These are phyloP conservation scores for Vitis riparia DNA, from an alignment of 164 flowering plant genomes.

Conservation along the genomic window DNA sequence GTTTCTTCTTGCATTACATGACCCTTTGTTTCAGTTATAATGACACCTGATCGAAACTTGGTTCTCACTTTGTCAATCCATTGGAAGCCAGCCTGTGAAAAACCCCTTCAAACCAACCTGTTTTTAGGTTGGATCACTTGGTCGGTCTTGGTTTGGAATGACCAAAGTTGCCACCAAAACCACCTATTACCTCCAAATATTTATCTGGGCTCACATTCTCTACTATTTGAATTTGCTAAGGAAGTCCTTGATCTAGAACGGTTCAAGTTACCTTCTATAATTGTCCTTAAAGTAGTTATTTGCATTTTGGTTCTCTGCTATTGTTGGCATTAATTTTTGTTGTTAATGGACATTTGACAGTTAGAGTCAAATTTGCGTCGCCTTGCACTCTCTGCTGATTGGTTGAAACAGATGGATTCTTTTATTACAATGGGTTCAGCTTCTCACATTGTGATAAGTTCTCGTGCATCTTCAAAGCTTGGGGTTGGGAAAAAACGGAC, in stretches of 20 bases:
- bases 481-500: conserved; percentile 52
- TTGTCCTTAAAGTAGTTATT: background rate
- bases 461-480: conserved; percentile 50
- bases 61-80: too few relatives aligned
- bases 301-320: background rate
- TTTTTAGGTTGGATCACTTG: background rate
- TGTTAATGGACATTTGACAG: conserved; percentile 43
- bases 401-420: conserved; percentile 82
- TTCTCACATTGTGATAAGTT: conserved; percentile 49
- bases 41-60: too few relatives aligned
- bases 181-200: background rate
- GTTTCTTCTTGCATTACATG: too few relatives aligned
- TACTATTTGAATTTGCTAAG: background rate
- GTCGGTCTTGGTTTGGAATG: background rate
- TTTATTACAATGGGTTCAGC: conserved; percentile 72
- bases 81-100: background rate
- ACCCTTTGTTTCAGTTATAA: too few relatives aligned
- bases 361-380: conserved; percentile 76
- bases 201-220: background rate
- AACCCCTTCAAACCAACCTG: background rate
- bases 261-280: background rate
- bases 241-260: background rate
- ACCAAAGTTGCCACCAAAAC: background rate
- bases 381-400: conserved; percentile 71
- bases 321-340: conserved; percentile 10